Percentiles rank a stretch among this genome's conserved stretches.
phyloP scores from a whole-genome alignment of 2,329 filamentous ascomycete species.

The Aspergillus aculeatinus region DNA sequence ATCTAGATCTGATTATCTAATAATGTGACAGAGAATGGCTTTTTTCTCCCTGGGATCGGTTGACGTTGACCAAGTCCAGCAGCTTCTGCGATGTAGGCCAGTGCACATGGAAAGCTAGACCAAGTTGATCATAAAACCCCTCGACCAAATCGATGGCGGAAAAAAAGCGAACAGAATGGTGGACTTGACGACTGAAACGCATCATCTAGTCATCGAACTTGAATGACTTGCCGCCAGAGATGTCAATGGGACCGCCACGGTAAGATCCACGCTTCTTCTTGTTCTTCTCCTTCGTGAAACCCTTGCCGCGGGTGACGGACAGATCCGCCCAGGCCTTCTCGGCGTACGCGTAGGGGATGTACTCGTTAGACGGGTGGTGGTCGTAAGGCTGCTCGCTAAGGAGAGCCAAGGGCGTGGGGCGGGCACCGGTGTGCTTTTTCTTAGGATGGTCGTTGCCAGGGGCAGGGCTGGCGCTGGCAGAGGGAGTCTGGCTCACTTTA shows the following conservation, averaged over 20 bases:
- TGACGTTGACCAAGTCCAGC: neutral
- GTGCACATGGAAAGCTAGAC: neutral
- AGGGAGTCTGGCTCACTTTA: constrained; percentile 38
- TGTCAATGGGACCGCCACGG: constrained; percentile 84
- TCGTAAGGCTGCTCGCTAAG: constrained; percentile 65
- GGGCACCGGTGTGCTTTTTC: constrained; percentile 49
- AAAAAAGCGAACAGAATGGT: neutral
- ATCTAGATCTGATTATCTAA: constrained; percentile 21
- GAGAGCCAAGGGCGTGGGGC: constrained; percentile 76
- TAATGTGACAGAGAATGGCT: constrained; percentile 7
- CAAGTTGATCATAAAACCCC: neutral
- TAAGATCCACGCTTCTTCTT: constrained; percentile 94
- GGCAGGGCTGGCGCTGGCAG: constrained; percentile 52
- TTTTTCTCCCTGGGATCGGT: neutral
- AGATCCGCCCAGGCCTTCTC: constrained; percentile 84
- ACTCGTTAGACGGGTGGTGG: constrained; percentile 77
- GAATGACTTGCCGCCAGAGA: constrained; percentile 75
- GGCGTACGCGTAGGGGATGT: constrained; percentile 82
- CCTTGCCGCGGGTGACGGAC: constrained; percentile 88
- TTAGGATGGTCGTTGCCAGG: constrained; percentile 29
- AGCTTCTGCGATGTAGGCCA: neutral
- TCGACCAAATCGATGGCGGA: neutral
- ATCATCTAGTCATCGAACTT: constrained; percentile 83
- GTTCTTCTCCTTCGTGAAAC: constrained; percentile 99
- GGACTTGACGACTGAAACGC: neutral